Conservation (phyloP, 2,329 filamentous ascomycete genomes). For the Fusarium euwallaceae region DNA sequence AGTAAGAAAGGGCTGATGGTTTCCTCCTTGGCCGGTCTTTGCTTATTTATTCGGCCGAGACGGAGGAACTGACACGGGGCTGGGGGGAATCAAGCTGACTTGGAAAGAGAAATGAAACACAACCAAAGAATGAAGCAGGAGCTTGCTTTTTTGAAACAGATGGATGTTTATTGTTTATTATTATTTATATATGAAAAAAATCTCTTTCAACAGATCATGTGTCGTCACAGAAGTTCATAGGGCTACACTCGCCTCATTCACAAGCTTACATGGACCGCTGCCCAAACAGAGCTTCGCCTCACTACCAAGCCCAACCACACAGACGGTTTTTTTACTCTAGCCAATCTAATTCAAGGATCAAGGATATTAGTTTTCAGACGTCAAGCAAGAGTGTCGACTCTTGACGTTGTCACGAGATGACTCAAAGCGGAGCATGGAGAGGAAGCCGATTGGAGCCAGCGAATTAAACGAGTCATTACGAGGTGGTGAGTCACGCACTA, state of each 20-base stretch:
- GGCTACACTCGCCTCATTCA: conserved; percentile 8
- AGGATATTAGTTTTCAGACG: background rate
- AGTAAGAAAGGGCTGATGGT: background rate
- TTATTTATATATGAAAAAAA: background rate
- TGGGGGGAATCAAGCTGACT: background rate
- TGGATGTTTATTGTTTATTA: background rate
- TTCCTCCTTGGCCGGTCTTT: background rate
- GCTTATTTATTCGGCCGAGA: conserved; percentile 8
- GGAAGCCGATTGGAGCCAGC: background rate
- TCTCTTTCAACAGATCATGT: background rate
- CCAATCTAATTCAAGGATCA: background rate
- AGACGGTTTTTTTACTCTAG: background rate
- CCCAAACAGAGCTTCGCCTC: conserved; percentile 3
- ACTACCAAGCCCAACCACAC: background rate
- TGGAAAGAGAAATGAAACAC: background rate
- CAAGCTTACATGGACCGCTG: background rate
- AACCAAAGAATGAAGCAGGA: background rate
- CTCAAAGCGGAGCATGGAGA: background rate
- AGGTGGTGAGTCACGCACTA: background rate
- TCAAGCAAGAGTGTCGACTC: background rate
- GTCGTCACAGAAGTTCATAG: background rate
- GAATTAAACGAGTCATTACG: background rate
- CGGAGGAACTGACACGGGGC: background rate
- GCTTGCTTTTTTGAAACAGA: background rate
- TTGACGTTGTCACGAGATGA: conserved; percentile 1